These are phyloP conservation scores for Nemophila menziesii DNA, from an alignment of 257 asterid genomes.

Conservation along the genomic window DNA sequence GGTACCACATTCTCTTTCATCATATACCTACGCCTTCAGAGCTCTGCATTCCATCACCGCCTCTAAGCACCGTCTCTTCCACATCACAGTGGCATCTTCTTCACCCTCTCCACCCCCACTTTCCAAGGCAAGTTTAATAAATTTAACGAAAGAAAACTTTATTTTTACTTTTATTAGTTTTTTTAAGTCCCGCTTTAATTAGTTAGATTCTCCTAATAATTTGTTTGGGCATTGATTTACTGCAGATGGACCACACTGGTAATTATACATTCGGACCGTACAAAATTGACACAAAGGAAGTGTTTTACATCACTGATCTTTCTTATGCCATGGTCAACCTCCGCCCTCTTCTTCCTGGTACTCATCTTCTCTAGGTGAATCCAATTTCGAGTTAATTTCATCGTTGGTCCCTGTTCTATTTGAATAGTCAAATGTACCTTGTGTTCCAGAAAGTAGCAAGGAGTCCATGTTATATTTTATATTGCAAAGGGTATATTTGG, in stretches of 20 bases:
- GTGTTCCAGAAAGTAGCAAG: no score
- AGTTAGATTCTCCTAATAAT: not conserved
- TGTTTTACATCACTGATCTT: slow-evolving; percentile 52
- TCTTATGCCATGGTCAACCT: slow-evolving; percentile 83
- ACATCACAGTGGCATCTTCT: slow-evolving; percentile 9
- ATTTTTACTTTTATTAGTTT: no score
- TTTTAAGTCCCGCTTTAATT: not conserved
- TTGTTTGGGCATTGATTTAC: not conserved
- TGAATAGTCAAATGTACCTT: no score
- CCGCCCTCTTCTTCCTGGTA: slow-evolving; percentile 85
- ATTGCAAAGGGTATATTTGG: no score
- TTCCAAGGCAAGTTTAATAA: slow-evolving; percentile 13
- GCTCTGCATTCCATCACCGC: slow-evolving; percentile 12
- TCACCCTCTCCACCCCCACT: slow-evolving; percentile 10
- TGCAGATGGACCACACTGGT: slow-evolving; percentile 46
- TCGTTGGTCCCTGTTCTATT: no score
- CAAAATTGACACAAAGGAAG: slow-evolving; percentile 51
- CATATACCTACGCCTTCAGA: slow-evolving; percentile 10
- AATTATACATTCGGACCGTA: slow-evolving; percentile 57
- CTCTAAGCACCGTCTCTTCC: slow-evolving; percentile 2
- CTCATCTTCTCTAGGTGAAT: slow-evolving; percentile 2
- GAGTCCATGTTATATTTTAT: no score
- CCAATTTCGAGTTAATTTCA: no score
- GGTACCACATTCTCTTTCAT: not conserved
- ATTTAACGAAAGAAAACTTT: no score